Evolutionary conservation across 176 grass and related monocot species (phyloP).

Genomic region (Neostapfia colusana): DNA sequence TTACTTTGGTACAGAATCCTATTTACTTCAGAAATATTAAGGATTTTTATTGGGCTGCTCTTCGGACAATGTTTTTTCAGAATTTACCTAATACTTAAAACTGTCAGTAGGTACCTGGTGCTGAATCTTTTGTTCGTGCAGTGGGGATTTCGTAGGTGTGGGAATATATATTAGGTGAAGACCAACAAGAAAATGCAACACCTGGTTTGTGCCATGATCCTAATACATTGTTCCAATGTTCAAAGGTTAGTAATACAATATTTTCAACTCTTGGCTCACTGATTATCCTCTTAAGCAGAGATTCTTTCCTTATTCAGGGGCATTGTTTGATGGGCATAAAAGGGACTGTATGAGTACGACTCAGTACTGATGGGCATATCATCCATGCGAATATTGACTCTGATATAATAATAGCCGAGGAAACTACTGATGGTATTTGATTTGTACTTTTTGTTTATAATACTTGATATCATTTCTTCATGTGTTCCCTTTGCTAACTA

Average conservation of each 20-base stretch:
- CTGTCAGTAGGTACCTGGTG: slow-evolving; percentile 24
- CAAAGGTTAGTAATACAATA: slow-evolving; percentile 59
- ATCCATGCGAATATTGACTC: slow-evolving; percentile 99
- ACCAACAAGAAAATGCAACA: slow-evolving; percentile 96
- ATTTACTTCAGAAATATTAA: slow-evolving; percentile 1
- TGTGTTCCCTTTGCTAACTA: not conserved
- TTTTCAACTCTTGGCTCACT: not conserved
- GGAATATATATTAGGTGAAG: slow-evolving; percentile 95
- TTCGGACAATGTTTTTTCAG: not conserved
- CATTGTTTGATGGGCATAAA: slow-evolving; percentile 99
- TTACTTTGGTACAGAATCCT: not conserved
- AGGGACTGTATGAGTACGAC: slow-evolving; percentile 92
- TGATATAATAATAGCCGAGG: slow-evolving; percentile 97
- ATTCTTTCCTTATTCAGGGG: slow-evolving; percentile 46
- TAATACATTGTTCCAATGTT: slow-evolving; percentile 81
- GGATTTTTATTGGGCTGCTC: not conserved
- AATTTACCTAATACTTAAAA: slow-evolving; percentile 30
- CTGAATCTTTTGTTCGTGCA: slow-evolving; percentile 37
- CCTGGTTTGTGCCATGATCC: slow-evolving; percentile 81
- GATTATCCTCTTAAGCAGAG: slow-evolving; percentile 13
- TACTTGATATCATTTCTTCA: slow-evolving; percentile 6
- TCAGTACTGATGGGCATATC: slow-evolving; percentile 96
- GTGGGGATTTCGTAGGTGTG: slow-evolving; percentile 99
- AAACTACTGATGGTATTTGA: slow-evolving; percentile 76
- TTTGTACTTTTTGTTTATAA: slow-evolving; percentile 25